Percentiles rank a stretch among this genome's conserved stretches.
phyloP scores from a whole-genome alignment of 768 basidiomycete species.

The Tulasnella sp. region DNA sequence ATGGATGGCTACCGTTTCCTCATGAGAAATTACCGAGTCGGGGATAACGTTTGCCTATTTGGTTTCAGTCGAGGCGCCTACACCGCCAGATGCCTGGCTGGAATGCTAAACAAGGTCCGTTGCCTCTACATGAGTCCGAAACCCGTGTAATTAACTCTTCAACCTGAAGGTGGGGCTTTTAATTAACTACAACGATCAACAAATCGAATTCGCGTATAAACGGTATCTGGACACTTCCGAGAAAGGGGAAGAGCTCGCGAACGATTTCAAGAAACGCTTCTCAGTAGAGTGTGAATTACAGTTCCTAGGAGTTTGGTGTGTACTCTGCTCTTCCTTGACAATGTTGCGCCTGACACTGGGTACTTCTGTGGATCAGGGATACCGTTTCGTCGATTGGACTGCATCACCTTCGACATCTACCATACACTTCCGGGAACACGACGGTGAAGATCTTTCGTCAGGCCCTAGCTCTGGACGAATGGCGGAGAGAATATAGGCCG shows the following conservation, averaged over 20 bases:
- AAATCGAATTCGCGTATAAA: constrained; percentile 23
- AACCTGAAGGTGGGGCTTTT: constrained; percentile 23
- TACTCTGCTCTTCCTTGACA: too few species aligned
- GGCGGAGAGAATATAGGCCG: too few species aligned
- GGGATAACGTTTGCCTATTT: constrained; percentile 1
- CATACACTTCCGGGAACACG: constrained; percentile 36
- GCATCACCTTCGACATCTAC: constrained; percentile 31
- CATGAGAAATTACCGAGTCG: constrained; percentile 11
- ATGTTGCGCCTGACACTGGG: too few species aligned
- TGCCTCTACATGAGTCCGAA: too few species aligned
- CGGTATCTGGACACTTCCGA: constrained; percentile 22
- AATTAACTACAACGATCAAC: constrained; percentile 17
- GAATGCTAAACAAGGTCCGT: constrained; percentile 31
- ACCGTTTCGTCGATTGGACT: too few species aligned
- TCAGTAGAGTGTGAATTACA: constrained; percentile 36
- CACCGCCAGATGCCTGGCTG: constrained; percentile 34
- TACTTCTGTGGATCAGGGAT: too few species aligned
- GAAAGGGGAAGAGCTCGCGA: constrained; percentile 30
- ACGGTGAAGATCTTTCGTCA: constrained; percentile 38
- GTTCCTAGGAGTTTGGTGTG: constrained; percentile 39
- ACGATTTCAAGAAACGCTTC: constrained; percentile 38
- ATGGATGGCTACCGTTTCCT: constrained; percentile 32
- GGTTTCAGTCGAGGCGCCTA: constrained; percentile 33
- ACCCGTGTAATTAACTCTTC: too few species aligned
- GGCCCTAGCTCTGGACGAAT: constrained; percentile 44